Base-by-base conservation (phyloP, 2,329 filamentous ascomycete genomes). In the Ceratocystis smalleyi region DNA sequence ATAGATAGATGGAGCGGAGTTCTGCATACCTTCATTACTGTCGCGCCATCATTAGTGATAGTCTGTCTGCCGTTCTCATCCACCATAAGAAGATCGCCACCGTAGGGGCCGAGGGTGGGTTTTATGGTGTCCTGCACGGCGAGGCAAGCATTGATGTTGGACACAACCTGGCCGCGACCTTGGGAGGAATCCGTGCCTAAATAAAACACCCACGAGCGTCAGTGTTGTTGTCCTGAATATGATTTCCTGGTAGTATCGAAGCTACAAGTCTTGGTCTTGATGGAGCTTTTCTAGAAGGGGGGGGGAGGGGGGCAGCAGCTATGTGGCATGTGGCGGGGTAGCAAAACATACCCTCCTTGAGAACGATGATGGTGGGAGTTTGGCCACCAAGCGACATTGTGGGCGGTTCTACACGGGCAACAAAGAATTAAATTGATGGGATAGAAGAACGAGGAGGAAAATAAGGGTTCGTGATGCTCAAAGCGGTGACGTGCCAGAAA, bases 11-110 rank as follows among this genome's bases (percentile, higher is more conserved):
- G 19, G 5, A n/a, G 19, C 1, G 43, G n/a, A 22, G 24, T 32
- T 49, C 15, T 15, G 64, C 76, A 70, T 75, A 90, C 89, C 86
- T 96, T 97, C 94, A 99, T 99, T 67, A 97, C 94, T 61, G 94
- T 99, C 60, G 94, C 94, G 73, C 94, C 94, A 78, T 99, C 94
- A 77, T 99, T 99, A 71, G 94, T 99, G 74, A 99, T 97, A 64
- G 94, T 99, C 78, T 96, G 91, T 75, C 79, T 86, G 75, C 94
- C 94, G 80, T 96, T 96, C 75, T 85, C 86, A 76, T 97, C 94
- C 65, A 97, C 92, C 77, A 99, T 86, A 74, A 99, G 81, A 74
- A 97, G 78, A 77, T 99, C 94, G 72, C 94, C 94, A 74, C 94
- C 94, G 77, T 97, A 99, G 43, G 94, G 94, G 49, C 94, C 94